Conservation (phyloP, 2,329 filamentous ascomycete species). For the Paecilomyces variotii region DNA sequence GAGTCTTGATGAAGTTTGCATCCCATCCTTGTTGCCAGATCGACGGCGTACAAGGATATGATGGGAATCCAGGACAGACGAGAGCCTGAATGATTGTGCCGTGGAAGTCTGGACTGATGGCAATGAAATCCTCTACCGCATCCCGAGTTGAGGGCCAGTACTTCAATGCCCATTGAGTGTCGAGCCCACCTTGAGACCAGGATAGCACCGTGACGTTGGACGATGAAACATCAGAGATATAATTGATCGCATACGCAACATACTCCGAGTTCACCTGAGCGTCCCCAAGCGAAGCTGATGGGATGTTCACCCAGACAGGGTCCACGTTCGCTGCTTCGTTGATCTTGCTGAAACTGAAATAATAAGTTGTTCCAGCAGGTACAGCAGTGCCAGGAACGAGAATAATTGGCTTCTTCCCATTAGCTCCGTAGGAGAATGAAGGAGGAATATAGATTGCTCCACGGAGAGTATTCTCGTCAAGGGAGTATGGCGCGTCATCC, state of each 20-base stretch:
- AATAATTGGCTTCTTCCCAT: slow-evolving; percentile 39
- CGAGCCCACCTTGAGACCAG: slow-evolving; percentile 50
- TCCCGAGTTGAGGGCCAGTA: slow-evolving; percentile 47
- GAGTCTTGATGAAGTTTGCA: slow-evolving; percentile 34
- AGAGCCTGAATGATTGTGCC: slow-evolving; percentile 18
- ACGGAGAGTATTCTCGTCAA: slow-evolving; percentile 40
- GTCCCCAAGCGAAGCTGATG: slow-evolving; percentile 40
- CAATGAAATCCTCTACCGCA: slow-evolving; percentile 43
- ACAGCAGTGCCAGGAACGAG: slow-evolving; percentile 48
- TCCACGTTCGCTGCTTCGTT: slow-evolving; percentile 36
- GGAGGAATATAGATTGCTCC: slow-evolving; percentile 46
- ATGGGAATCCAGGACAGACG: slow-evolving; percentile 1
- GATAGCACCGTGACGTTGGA: slow-evolving; percentile 40
- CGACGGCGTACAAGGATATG: slow-evolving; percentile 27
- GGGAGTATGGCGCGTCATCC: slow-evolving; percentile 42
- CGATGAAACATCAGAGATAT: slow-evolving; percentile 14
- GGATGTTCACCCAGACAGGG: slow-evolving; percentile 50
- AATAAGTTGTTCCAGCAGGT: slow-evolving; percentile 40
- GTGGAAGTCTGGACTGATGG: slow-evolving; percentile 47
- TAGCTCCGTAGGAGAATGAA: slow-evolving; percentile 39
- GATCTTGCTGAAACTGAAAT: slow-evolving; percentile 44
- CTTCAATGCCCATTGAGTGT: slow-evolving; percentile 51
- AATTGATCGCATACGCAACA: slow-evolving; percentile 50
- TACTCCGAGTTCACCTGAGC: slow-evolving; percentile 48
- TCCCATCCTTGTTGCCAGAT: slow-evolving; percentile 43